These are phyloP conservation scores for Ustilago crameri DNA, from an alignment of 1,284 basidiomycete species.

Conservation along the genomic window DNA sequence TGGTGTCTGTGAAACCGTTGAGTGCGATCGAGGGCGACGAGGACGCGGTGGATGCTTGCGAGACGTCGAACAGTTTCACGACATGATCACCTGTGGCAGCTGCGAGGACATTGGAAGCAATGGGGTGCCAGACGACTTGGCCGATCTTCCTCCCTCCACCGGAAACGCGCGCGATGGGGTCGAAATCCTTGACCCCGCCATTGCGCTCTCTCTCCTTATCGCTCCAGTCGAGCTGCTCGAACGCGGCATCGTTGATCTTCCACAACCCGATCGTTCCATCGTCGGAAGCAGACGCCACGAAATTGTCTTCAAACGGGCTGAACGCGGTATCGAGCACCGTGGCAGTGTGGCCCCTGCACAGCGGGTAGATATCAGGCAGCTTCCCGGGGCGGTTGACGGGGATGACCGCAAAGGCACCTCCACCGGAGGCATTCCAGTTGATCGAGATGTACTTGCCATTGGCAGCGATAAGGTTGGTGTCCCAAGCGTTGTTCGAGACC, in stretches of 20 bases:
- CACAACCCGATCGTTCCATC: slow-evolving; percentile 93
- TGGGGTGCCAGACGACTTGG: slow-evolving; percentile 93
- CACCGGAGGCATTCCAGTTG: slow-evolving; percentile 94
- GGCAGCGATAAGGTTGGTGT: slow-evolving; percentile 91
- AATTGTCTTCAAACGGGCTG: slow-evolving; percentile 90
- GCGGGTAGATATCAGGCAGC: slow-evolving; percentile 89
- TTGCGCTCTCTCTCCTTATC: slow-evolving; percentile 60
- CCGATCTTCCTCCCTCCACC: slow-evolving; percentile 81
- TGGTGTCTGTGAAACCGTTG: slow-evolving; percentile 83
- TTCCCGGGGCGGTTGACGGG: slow-evolving; percentile 75
- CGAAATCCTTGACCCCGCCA: slow-evolving; percentile 78
- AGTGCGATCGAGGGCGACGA: slow-evolving; percentile 71
- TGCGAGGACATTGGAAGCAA: slow-evolving; percentile 85
- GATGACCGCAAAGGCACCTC: slow-evolving; percentile 92
- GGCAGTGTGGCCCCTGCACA: slow-evolving; percentile 84
- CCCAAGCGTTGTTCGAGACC: slow-evolving; percentile 76
- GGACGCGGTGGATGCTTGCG: slow-evolving; percentile 68
- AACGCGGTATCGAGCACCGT: slow-evolving; percentile 95
- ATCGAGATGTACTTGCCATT: slow-evolving; percentile 78
- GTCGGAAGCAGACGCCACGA: slow-evolving; percentile 90
- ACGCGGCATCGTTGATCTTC: slow-evolving; percentile 81
- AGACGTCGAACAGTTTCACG: slow-evolving; percentile 86
- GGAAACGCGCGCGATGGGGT: slow-evolving; percentile 73
- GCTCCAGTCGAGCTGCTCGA: slow-evolving; percentile 56
- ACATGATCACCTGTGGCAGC: slow-evolving; percentile 87